A percentile compares a stretch with the other conserved stretches of the same genome.
phyloP scores from a whole-genome alignment of 352 stramenopile species.

The Pythium diclinum region DNA sequence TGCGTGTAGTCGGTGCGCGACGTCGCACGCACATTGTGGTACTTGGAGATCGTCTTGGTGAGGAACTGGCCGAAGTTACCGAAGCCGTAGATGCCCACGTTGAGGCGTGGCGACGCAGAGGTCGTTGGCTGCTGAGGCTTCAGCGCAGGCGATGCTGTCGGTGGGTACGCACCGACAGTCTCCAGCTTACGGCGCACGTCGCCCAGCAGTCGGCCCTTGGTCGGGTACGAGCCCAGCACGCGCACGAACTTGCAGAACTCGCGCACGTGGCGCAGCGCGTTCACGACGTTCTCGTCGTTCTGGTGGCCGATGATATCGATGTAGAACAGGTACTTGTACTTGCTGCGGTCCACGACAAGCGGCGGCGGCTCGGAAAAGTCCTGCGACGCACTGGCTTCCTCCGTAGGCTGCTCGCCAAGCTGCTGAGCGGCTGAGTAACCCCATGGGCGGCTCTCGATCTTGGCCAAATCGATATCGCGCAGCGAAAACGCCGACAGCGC shows the following conservation, averaged over 20 bases:
- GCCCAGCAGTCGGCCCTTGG: slow-evolving; percentile 57
- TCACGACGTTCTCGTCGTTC: slow-evolving; percentile 61
- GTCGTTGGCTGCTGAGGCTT: slow-evolving; percentile 20
- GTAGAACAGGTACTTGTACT: slow-evolving; percentile 84
- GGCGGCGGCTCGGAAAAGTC: slow-evolving; percentile 33
- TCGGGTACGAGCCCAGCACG: slow-evolving; percentile 82
- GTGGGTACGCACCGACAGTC: slow-evolving; percentile 37
- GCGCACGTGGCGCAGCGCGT: slow-evolving; percentile 73
- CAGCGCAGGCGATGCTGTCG: not conserved
- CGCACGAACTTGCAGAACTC: slow-evolving; percentile 85
- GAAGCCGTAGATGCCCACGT: slow-evolving; percentile 96
- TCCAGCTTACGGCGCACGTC: slow-evolving; percentile 56
- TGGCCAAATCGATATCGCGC: slow-evolving; percentile 60
- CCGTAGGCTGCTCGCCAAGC: slow-evolving; percentile 23
- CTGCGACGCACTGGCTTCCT: slow-evolving; percentile 30
- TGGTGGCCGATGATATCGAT: slow-evolving; percentile 65
- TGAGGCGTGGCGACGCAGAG: slow-evolving; percentile 55
- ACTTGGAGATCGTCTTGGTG: slow-evolving; percentile 92
- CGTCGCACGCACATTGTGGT: slow-evolving; percentile 83
- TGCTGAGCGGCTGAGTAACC: slow-evolving; percentile 56
- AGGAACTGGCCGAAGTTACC: slow-evolving; percentile 98
- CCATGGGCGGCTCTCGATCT: slow-evolving; percentile 74
- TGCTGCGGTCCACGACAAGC: slow-evolving; percentile 30
- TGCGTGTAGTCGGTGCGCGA: slow-evolving; percentile 86
- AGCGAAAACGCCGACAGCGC: slow-evolving; percentile 60